These are phyloP conservation scores for Metschnikowia proteae DNA, from an alignment of 805 yeast genomes.

Conservation along the genomic window DNA sequence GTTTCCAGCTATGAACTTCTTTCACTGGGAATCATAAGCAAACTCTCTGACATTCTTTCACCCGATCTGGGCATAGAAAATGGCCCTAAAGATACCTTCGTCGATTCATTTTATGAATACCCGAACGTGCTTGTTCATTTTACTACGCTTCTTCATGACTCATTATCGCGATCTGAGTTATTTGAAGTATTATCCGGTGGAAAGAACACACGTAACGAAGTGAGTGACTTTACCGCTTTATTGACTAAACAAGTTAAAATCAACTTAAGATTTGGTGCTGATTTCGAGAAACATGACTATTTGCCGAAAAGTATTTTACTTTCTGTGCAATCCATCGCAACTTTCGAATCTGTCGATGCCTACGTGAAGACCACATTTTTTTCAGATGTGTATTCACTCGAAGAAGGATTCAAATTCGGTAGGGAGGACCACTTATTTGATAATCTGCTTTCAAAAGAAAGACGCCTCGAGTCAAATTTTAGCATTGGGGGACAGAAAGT, in stretches of 20 bases:
- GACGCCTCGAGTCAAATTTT: slow-evolving; percentile 45
- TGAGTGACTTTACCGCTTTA: slow-evolving; percentile 45
- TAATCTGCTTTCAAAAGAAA: neutral
- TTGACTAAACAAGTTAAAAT: slow-evolving; percentile 71
- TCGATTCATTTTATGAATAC: slow-evolving; percentile 32
- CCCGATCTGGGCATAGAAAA: neutral
- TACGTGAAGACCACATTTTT: slow-evolving; percentile 30
- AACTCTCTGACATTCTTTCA: slow-evolving; percentile 11
- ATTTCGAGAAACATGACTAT: slow-evolving; percentile 5
- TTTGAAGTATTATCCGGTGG: slow-evolving; percentile 61
- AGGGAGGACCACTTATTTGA: neutral
- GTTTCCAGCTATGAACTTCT: slow-evolving; percentile 75
- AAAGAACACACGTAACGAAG: slow-evolving; percentile 7
- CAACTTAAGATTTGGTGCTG: slow-evolving; percentile 35
- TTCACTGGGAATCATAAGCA: slow-evolving; percentile 58
- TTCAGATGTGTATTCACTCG: slow-evolving; percentile 3
- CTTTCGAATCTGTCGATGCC: slow-evolving; percentile 49
- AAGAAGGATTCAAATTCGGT: neutral
- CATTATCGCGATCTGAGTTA: slow-evolving; percentile 67
- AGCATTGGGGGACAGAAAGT: slow-evolving; percentile 52
- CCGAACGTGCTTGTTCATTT: slow-evolving; percentile 12
- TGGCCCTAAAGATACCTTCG: slow-evolving; percentile 38
- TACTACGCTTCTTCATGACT: slow-evolving; percentile 51
- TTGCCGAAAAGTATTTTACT: slow-evolving; percentile 35
- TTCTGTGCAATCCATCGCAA: slow-evolving; percentile 58